Base-by-base conservation (phyloP, 345 rosid species). In the Brassica nigra region DNA sequence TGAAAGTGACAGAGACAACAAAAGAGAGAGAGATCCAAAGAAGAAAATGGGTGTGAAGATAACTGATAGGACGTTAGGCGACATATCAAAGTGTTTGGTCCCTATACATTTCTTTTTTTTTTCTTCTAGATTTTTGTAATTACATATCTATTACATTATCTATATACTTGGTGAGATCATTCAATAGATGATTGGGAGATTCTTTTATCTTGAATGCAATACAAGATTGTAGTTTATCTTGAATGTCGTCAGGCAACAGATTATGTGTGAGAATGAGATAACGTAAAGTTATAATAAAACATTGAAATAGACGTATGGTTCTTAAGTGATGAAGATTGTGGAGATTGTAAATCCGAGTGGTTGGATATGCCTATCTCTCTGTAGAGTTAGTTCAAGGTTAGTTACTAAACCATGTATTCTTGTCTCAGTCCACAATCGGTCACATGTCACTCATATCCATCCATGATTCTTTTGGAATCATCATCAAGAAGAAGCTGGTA, bases 31-130 rank as follows among this genome's bases (percentile, higher is more conserved):
- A 44, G 54, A 54, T 15, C 52, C 31, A 66, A 66, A 73, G 68
- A 73, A 73, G 68, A 79, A 73, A 73, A 79, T 66, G 74, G 78
- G 71, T 31, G 68, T 58, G 42, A 73, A 79, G 82, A 79, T 73
- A 79, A 79, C 78, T 79, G 82, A 73, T 74, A 55, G 69, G 82
- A 74, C 36, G 78, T 74, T 79, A 49, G 74, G 78, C 75, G 75
- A 79, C 78, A 79, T 68, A 74, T 79, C 75, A 47, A 67, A 79
- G 47, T 73, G 65, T 79, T 79, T 74, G 78, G 55, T 49, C 55
- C 55, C 55, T 14, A 49, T n/a, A 49, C 16, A 49, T 4, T 27
- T 55, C 9, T 6, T 58, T 62, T 37, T 23, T 72, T 1, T 18
- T 18, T 18, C 23, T 77, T 3, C 42, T 65, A 33, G 23, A 20